Base-by-base conservation (phyloP, 2,329 filamentous ascomycete species). In the Penicillium sp. region DNA sequence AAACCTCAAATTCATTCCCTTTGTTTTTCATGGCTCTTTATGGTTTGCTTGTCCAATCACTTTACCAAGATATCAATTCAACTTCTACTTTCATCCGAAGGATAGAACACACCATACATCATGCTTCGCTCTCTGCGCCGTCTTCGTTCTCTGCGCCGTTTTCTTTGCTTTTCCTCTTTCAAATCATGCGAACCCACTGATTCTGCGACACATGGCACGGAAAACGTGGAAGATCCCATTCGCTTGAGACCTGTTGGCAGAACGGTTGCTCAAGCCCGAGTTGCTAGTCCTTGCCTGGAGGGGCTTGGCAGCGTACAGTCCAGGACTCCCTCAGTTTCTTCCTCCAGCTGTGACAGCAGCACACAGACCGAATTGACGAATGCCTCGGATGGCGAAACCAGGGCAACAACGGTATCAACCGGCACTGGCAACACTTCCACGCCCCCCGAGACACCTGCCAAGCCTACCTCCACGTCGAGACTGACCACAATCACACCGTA, bases 131-230 rank as follows among this genome's bases (percentile, higher is more conserved):
- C 55, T 43, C 35, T 66, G 38, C 56, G 55, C 39, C 54, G 39
- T 7, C 31, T 57, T 39, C 53, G 40, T 8, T 62, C 55, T 43
- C 39, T 66, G 38, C 56, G 56, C 39, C 54, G 39, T 7, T 51
- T 65, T 45, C 35, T 65, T 59, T 66, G 63, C 50, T 63, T 63
- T 59, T 55, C 53, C 29, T 56, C 53, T n/a, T 39, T 39, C n/a
- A 47, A 59, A 22, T 20, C 20, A 26, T 31, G 26, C 14, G 44
- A 50, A 6, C 24, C 38, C 16, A 42, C 45, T 9, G 50, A 56
- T 16, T 9, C 54, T n/a, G 32, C 49, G 2, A 11, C 38, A 11
- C 20, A 56, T 13, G 24, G 13, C 47, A 38, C 44, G 3, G 24
- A 39, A 11, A 22, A 24, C 13, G 31, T 29, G 11, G 26, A 53